Evolutionary conservation across 192 early-diverging fungal species (phyloP), one percentile per base, ranked within the genome.

Genomic region (Podila minutissima): DNA sequence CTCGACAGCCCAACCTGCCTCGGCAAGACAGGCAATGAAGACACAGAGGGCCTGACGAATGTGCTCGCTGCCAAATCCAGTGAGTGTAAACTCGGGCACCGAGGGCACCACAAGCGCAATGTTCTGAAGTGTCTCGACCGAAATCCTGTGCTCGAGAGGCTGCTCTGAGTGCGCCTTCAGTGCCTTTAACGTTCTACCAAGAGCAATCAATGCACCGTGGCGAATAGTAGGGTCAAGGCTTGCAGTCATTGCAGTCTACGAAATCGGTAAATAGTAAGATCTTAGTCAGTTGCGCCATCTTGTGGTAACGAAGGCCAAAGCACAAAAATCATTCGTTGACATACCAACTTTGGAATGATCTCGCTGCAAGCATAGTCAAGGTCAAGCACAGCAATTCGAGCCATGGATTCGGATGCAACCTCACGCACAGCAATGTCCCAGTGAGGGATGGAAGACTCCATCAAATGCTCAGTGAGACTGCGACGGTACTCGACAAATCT

Each of bases 391-490:
- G 89, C 88, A 22, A 99, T 81, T 24, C 81, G 85, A 11, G 85
- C 84, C 72, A 99, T 83, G 1, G 95, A 83, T 33, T 93, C 88
- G 15, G 94, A 91, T 0, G 93, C 93, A 32, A 97, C 83, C 19
- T 90, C 88, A 8, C 98, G 89, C 60, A 97, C 92, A 29, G 78
- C 67, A 55, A 89, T 82, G 70, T 99, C 97, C 98, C 98, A 99
- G 73, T 99, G 97, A 50, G 86, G 69, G 7, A 93, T 79, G 6
- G 92, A 92, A 31, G 85, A 68, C 3, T 84, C 86, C 12, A 92
- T 77, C 3, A 98, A 79, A 69, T 97, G 94, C 15, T 87, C 74
- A 26, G 96, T 83, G 33, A 98, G 83, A 53, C 88, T 89, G 62
- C 87, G 74, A 29, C 90, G 84, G 72, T 99, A 99, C 62, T 94